phyloP scores from a whole-genome alignment of 306 rosid species.

The Purshia tridentata region DNA sequence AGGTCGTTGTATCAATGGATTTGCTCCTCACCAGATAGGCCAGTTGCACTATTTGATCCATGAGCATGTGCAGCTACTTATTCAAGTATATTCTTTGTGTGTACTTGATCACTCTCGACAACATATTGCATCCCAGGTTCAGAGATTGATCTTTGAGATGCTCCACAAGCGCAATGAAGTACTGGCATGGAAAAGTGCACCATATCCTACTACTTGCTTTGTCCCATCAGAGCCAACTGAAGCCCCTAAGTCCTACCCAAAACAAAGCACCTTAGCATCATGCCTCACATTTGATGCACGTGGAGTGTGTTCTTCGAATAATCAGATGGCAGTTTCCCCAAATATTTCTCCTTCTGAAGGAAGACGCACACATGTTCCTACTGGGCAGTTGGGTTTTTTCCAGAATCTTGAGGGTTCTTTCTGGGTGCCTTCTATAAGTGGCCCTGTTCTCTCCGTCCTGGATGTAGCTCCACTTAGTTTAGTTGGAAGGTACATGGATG shows the following conservation, averaged over 20 bases:
- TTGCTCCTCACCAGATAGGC: conserved; percentile 75
- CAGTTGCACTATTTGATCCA: conserved; percentile 80
- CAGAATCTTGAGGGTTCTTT: conserved; percentile 48
- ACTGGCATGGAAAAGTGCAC: conserved; percentile 48
- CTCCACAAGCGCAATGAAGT: conserved; percentile 66
- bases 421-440: conserved; percentile 61
- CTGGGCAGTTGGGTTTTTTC: conserved; percentile 39
- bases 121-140: conserved; percentile 78
- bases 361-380: conserved; percentile 33
- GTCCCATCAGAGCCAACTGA: conserved; percentile 53
- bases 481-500: conserved; percentile 61
- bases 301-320: conserved; percentile 32
- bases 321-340: conserved; percentile 34
- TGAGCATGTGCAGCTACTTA: conserved; percentile 88
- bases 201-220: conserved; percentile 80
- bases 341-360: conserved; percentile 35
- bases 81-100: conserved; percentile 83
- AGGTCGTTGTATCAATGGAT: conserved; percentile 65
- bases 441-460: conserved; percentile 56
- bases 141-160: conserved; percentile 72
- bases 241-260: conserved; percentile 33
- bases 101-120: conserved; percentile 72
- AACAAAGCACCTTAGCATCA: conserved; percentile 39
- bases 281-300: conserved; percentile 34
- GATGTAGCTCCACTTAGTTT: conserved; percentile 82